Evolutionary conservation across 2,329 filamentous ascomycete species (phyloP).

Genomic region (Chalaropsis thielavioides): DNA sequence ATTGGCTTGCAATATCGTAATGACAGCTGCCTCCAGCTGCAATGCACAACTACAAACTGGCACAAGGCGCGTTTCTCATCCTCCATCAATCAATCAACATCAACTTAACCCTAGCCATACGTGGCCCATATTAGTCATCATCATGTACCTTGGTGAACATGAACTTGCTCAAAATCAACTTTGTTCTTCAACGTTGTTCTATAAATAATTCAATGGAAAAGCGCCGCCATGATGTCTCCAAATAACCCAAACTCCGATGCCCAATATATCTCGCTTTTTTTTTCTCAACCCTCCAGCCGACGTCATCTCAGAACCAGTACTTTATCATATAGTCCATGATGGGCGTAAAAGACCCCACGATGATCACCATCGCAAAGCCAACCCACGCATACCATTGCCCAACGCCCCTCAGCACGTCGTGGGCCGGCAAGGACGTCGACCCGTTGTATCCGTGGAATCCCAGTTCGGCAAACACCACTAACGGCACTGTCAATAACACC

Average conservation of each 20-base stretch:
- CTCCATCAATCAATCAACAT: too few species aligned
- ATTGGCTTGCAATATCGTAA: not conserved
- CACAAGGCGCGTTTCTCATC: too few species aligned
- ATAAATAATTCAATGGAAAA: not conserved
- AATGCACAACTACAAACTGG: not conserved
- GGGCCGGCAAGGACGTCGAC: conserved; percentile 10
- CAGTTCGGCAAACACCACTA: conserved; percentile 15
- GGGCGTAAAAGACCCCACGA: conserved; percentile 15
- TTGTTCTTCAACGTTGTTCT: not conserved
- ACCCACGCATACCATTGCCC: conserved; percentile 17
- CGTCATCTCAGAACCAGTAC: conserved; percentile 15
- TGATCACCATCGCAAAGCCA: conserved; percentile 13
- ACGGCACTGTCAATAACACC: conserved; percentile 13
- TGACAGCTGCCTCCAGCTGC: not conserved
- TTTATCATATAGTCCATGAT: conserved; percentile 16
- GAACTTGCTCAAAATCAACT: not conserved
- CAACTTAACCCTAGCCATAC: too few species aligned
- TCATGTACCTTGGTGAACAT: not conserved
- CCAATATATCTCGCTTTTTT: not conserved
- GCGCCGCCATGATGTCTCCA: not conserved
- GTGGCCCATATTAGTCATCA: not conserved
- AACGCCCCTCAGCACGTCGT: conserved; percentile 6
- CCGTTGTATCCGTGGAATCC: conserved; percentile 15
- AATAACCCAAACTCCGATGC: not conserved
- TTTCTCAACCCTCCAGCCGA: not conserved